Base-by-base conservation (phyloP, 2,329 filamentous ascomycete species). In the Phymatotrichopsis omnivora region DNA sequence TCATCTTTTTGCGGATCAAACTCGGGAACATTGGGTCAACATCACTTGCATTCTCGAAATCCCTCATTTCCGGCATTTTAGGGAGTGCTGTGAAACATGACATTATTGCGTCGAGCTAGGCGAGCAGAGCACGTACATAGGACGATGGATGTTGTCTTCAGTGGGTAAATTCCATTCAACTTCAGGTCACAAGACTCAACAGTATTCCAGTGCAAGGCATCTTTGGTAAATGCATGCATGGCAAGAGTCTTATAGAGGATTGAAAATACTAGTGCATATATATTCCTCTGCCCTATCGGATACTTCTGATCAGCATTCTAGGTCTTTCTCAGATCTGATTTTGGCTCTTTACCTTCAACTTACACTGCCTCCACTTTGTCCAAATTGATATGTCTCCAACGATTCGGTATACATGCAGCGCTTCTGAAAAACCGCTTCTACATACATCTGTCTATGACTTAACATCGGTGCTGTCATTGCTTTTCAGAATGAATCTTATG, bases 311-410 rank as follows among this genome's bases (percentile, higher is more conserved):
- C 58, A 68, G 91, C 53, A 81, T 93, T 42, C 68, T 93, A 54
- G 89, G 86, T 58, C 35, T 20, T 32, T 30, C 22, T 16, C 19
- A 20, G 37, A 3, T 20, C 7, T 14, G 85, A 57, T 80, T 93
- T 60, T 96, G 89, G 89, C 86, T 85, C 62, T 98, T 89, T 86
- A 86, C 81, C 55, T 65, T 82, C 57, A 96, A 95, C 67, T 76
- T 96, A 30, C 86, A 95, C 62, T 87, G 84, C 66, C 78, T 96
- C 49, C 73, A 80, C 59, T 66, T 76, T 47, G 70, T 78, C 60
- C 82, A 82, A 62, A 93, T 98, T 67, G 85, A 95, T 64, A 83
- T 93, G 44, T 83, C 85, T 16, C 72, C 78, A 23, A 73, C 96
- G 47, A 85, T 96, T 58, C 80, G 83, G 63, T 96, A 96, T 64